Conservation (phyloP, 1,284 basidiomycete species). For the Laetiporus sulphureus region DNA sequence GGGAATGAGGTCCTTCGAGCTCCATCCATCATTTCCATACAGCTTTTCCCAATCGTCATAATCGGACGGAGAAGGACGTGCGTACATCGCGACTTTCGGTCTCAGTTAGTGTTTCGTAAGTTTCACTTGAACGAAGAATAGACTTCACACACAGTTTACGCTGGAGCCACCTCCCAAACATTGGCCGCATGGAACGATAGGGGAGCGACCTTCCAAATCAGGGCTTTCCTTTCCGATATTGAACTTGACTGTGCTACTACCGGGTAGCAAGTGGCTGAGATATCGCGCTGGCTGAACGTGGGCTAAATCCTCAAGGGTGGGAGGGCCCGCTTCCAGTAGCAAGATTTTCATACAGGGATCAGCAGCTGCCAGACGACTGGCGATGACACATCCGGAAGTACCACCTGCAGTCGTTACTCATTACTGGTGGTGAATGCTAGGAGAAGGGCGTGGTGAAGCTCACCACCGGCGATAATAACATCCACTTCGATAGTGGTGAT, state of each 20-base stretch:
- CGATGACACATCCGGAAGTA: slow-evolving; percentile 33
- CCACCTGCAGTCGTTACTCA: slow-evolving; percentile 30
- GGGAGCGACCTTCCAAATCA: slow-evolving; percentile 35
- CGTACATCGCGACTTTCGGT: slow-evolving; percentile 34
- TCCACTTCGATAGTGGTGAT: not conserved
- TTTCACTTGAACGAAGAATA: not conserved
- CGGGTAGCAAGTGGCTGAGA: slow-evolving; percentile 20
- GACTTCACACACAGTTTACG: slow-evolving; percentile 43
- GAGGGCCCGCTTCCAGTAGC: slow-evolving; percentile 34
- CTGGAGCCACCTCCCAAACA: slow-evolving; percentile 50
- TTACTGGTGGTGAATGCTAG: not conserved
- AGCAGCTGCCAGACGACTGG: slow-evolving; percentile 36
- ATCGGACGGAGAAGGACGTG: slow-evolving; percentile 45
- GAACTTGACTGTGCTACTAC: slow-evolving; percentile 15
- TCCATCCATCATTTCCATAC: slow-evolving; percentile 45
- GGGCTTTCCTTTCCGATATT: slow-evolving; percentile 19
- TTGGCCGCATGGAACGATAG: slow-evolving; percentile 34
- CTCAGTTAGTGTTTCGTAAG: not conserved
- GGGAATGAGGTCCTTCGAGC: slow-evolving; percentile 40
- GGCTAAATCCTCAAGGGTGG: slow-evolving; percentile 23
- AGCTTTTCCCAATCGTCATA: slow-evolving; percentile 28
- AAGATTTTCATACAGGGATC: slow-evolving; percentile 34
- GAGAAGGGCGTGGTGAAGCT: not conserved
- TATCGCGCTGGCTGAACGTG: slow-evolving; percentile 29
- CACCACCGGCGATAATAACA: slow-evolving; percentile 1